A percentile compares a stretch with the other conserved stretches of the same genome.
phyloP scores from a whole-genome alignment of 176 grass and related monocot species.

The sorghum (Sorghum bicolor) region DNA sequence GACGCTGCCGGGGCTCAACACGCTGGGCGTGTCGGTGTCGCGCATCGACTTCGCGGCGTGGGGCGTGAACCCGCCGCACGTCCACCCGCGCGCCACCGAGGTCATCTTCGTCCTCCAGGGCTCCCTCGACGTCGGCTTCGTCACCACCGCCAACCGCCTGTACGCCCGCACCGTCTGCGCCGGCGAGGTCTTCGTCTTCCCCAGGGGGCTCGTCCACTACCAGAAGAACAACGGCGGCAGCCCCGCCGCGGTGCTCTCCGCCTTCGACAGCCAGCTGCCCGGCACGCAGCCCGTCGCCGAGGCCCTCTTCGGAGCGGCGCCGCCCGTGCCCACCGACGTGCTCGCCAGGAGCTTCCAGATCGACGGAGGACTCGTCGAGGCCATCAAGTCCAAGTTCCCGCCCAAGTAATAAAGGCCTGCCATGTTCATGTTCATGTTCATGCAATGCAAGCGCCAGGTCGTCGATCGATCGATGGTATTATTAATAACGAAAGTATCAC shows the following conservation, averaged over 20 bases:
- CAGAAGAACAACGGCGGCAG: slow-evolving; percentile 44
- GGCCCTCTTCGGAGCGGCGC: slow-evolving; percentile 48
- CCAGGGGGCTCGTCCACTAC: slow-evolving; percentile 61
- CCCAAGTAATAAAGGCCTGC: neutral
- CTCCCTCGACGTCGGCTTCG: slow-evolving; percentile 65
- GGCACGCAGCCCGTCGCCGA: slow-evolving; percentile 52
- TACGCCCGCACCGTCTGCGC: slow-evolving; percentile 42
- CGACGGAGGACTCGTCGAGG: slow-evolving; percentile 43
- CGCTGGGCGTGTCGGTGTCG: slow-evolving; percentile 61
- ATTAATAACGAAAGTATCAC: too few relatives aligned
- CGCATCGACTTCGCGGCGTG: slow-evolving; percentile 58
- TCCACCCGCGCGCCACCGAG: slow-evolving; percentile 74
- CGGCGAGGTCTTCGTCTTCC: slow-evolving; percentile 69
- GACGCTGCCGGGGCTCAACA: slow-evolving; percentile 58
- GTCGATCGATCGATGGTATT: too few relatives aligned
- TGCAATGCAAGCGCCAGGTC: too few relatives aligned
- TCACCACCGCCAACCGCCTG: slow-evolving; percentile 57
- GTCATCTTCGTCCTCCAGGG: slow-evolving; percentile 57
- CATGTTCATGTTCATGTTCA: neutral
- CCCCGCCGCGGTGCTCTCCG: slow-evolving; percentile 41
- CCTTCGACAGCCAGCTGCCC: slow-evolving; percentile 72
- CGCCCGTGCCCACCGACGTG: slow-evolving; percentile 42
- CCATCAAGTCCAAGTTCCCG: slow-evolving; percentile 56
- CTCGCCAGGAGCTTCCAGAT: slow-evolving; percentile 57
- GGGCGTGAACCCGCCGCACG: slow-evolving; percentile 70